Conservation (phyloP, 768 basidiomycete species). For the Lanmaoa pseudosensibilis region DNA sequence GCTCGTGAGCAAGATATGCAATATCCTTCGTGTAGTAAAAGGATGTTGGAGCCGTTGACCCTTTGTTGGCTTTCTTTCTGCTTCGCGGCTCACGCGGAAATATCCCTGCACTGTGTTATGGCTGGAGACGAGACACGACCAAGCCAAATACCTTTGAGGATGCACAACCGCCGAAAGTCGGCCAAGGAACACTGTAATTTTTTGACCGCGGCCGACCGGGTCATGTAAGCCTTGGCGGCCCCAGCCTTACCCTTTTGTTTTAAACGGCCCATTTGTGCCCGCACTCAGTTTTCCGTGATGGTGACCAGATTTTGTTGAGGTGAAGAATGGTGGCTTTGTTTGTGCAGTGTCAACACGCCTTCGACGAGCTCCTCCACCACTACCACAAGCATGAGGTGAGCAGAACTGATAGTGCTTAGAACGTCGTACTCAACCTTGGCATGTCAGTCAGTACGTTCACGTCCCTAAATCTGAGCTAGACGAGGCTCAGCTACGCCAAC, state of each 20-base stretch:
- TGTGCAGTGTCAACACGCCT: slow-evolving; percentile 32
- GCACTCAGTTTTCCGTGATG: neutral
- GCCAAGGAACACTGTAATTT: slow-evolving; percentile 96
- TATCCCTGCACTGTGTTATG: slow-evolving; percentile 60
- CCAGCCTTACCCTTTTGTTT: slow-evolving; percentile 87
- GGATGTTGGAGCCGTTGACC: slow-evolving; percentile 92
- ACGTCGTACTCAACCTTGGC: slow-evolving; percentile 6
- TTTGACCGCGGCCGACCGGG: slow-evolving; percentile 87
- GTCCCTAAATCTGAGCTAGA: slow-evolving; percentile 97
- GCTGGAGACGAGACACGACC: neutral
- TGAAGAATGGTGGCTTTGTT: slow-evolving; percentile 24
- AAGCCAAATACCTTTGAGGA: slow-evolving; percentile 77
- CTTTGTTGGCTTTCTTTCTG: slow-evolving; percentile 94
- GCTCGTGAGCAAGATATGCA: slow-evolving; percentile 95
- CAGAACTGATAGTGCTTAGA: neutral
- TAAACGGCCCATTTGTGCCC: slow-evolving; percentile 66
- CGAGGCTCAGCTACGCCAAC: slow-evolving; percentile 91
- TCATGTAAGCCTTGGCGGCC: slow-evolving; percentile 89
- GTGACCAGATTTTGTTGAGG: neutral
- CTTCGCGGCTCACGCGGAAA: slow-evolving; percentile 94
- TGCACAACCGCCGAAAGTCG: slow-evolving; percentile 95
- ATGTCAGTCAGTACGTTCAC: slow-evolving; percentile 88
- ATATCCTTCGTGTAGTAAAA: slow-evolving; percentile 99
- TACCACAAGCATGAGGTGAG: slow-evolving; percentile 36
- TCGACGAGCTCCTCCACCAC: slow-evolving; percentile 9